Evolutionary conservation across 345 rosid genomes (phyloP).

Genomic region (Tarenaya hassleriana): DNA sequence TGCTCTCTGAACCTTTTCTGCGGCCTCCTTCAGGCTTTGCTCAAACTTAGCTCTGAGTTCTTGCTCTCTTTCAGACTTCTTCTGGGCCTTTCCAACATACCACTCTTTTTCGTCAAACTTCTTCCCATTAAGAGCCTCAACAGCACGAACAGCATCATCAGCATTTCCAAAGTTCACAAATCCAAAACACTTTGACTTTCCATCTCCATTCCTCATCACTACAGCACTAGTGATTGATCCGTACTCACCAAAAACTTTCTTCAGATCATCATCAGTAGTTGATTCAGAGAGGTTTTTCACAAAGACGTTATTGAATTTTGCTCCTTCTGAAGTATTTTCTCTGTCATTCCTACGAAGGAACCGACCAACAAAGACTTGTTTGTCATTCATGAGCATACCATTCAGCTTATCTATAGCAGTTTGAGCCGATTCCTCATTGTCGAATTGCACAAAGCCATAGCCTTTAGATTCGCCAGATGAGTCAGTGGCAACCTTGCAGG

Average conservation of each 20-base stretch:
- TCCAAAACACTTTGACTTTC: constrained; percentile 86
- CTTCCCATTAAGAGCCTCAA: constrained; percentile 75
- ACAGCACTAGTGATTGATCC: constrained; percentile 78
- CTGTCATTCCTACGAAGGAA: constrained; percentile 93
- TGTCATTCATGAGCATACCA: constrained; percentile 91
- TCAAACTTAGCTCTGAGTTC: constrained; percentile 66
- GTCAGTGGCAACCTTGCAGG: constrained; percentile 93
- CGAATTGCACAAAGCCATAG: constrained; percentile 93
- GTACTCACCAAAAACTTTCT: constrained; percentile 60
- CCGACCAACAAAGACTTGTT: constrained; percentile 93
- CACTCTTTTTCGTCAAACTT: constrained; percentile 78
- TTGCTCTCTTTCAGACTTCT: constrained; percentile 74
- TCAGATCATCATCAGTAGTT: constrained; percentile 73
- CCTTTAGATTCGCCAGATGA: constrained; percentile 80
- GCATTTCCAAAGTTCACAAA: constrained; percentile 86
- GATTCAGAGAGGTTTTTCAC: constrained; percentile 77
- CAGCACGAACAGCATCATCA: constrained; percentile 86
- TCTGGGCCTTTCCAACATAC: constrained; percentile 91
- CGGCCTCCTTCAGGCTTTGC: constrained; percentile 76
- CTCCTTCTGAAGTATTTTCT: constrained; percentile 40
- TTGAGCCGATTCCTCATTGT: constrained; percentile 69
- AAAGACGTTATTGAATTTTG: constrained; percentile 76
- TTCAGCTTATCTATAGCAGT: constrained; percentile 70
- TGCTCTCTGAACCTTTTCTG: constrained; percentile 74
- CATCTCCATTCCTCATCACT: constrained; percentile 78